phyloP scores from a whole-genome alignment of 768 basidiomycete genomes.

The Lentinula sp. region DNA sequence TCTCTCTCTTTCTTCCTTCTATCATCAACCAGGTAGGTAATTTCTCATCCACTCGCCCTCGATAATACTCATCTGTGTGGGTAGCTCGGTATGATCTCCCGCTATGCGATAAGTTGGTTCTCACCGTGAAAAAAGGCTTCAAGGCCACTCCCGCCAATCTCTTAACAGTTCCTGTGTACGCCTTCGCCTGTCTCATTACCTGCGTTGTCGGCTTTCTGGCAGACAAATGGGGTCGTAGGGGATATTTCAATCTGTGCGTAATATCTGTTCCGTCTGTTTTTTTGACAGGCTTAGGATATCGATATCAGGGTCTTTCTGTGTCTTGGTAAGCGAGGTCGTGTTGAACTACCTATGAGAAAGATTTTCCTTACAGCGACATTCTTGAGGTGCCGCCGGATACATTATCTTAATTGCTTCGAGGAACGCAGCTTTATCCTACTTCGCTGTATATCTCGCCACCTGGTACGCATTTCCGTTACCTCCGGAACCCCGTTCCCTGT shows the following conservation, averaged over 20 bases:
- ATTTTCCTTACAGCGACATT: background rate
- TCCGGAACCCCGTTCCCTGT: background rate
- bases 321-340: conserved; percentile 19
- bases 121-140: conserved; percentile 35
- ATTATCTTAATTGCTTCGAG: conserved; percentile 63
- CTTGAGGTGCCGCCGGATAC: conserved; percentile 52
- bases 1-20: conserved; percentile 72
- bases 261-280: background rate
- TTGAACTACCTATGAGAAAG: background rate
- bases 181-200: conserved; percentile 60
- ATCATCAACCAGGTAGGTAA: conserved; percentile 62
- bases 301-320: conserved; percentile 27
- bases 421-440: conserved; percentile 60
- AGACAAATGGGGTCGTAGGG: conserved; percentile 55
- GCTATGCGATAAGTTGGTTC: background rate
- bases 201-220: conserved; percentile 58
- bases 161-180: conserved; percentile 73
- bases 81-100: conserved; percentile 33
- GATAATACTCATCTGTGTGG: conserved; percentile 1
- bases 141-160: conserved; percentile 70
- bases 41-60: background rate
- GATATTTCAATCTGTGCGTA: conserved; percentile 57
- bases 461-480: conserved; percentile 19
- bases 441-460: conserved; percentile 67
- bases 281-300: background rate